Conservation (phyloP, 495 filamentous ascomycete genomes). For the Aspergillus leporis region DNA sequence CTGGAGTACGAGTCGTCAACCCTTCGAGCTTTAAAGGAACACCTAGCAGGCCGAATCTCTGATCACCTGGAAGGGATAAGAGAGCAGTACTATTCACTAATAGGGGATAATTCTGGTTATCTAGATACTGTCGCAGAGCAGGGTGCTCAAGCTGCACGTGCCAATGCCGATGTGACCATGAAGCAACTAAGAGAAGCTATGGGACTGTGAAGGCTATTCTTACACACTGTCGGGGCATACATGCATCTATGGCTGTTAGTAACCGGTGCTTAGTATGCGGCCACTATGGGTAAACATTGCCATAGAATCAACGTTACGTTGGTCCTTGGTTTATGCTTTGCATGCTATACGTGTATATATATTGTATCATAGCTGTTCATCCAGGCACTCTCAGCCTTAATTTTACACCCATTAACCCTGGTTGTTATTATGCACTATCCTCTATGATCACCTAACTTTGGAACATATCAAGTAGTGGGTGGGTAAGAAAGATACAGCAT, state of each 20-base stretch:
- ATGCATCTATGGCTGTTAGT: not conserved
- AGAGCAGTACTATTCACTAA: constrained; percentile 57
- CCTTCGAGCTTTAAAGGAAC: constrained; percentile 65
- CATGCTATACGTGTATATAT: too few relatives aligned
- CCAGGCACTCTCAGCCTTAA: too few relatives aligned
- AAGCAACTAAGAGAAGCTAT: constrained; percentile 57
- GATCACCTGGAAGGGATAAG: constrained; percentile 58
- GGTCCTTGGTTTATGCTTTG: too few relatives aligned
- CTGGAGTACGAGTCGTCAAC: constrained; percentile 47
- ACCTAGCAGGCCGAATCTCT: constrained; percentile 56
- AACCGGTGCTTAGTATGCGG: not conserved
- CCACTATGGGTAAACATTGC: not conserved
- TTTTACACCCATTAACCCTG: too few relatives aligned
- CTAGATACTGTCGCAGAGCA: constrained; percentile 60
- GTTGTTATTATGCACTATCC: too few relatives aligned
- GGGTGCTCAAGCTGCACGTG: constrained; percentile 60
- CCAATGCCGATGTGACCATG: constrained; percentile 71
- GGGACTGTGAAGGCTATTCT: constrained; percentile 36
- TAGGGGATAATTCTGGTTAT: constrained; percentile 48
- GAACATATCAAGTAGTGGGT: too few relatives aligned
- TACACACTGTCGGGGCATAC: not conserved
- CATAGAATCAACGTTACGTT: not conserved
- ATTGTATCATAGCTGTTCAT: too few relatives aligned
- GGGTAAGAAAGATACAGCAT: too few relatives aligned
- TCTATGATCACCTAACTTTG: too few relatives aligned